These are phyloP conservation scores for Amanita inopinata DNA, from an alignment of 768 basidiomycete species.

Conservation along the genomic window DNA sequence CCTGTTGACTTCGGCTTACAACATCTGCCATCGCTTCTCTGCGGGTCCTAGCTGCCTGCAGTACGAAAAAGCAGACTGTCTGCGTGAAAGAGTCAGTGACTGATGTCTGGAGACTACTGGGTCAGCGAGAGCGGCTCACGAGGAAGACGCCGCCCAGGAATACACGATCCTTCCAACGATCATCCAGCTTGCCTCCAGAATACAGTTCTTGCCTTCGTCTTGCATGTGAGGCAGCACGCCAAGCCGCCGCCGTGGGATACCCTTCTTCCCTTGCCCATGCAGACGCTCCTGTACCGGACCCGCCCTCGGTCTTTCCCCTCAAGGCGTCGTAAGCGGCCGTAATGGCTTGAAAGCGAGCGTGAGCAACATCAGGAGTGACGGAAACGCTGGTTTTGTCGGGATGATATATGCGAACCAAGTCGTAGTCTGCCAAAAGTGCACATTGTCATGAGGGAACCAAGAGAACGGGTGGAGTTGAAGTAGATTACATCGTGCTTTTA, in stretches of 20 bases:
- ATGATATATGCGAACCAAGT: constrained; percentile 62
- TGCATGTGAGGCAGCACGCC: constrained; percentile 14
- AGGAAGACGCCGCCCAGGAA: constrained; percentile 36
- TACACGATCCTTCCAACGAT: constrained; percentile 42
- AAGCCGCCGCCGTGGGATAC: constrained; percentile 26
- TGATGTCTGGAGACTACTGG: too few relatives aligned
- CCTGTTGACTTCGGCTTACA: constrained; percentile 11
- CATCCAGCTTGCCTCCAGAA: constrained; percentile 29
- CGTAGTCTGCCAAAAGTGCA: constrained; percentile 44
- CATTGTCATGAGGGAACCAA: not conserved
- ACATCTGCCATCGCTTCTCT: constrained; percentile 18
- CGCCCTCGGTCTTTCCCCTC: constrained; percentile 21
- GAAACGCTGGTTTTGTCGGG: constrained; percentile 35
- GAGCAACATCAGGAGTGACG: constrained; percentile 34
- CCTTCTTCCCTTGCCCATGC: constrained; percentile 43
- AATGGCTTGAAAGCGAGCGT: constrained; percentile 56
- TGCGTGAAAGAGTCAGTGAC: not conserved
- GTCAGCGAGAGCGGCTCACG: constrained; percentile 22
- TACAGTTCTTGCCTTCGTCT: constrained; percentile 11
- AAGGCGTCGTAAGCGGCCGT: constrained; percentile 54
- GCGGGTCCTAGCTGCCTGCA: constrained; percentile 16
- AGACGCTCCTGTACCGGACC: constrained; percentile 28
- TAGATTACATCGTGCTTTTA: constrained; percentile 58
- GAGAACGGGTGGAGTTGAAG: not conserved
- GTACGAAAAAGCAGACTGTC: constrained; percentile 19